Conservation (phyloP, 2,329 filamentous ascomycete genomes). For the Aspergillus pseudoglaucus region DNA sequence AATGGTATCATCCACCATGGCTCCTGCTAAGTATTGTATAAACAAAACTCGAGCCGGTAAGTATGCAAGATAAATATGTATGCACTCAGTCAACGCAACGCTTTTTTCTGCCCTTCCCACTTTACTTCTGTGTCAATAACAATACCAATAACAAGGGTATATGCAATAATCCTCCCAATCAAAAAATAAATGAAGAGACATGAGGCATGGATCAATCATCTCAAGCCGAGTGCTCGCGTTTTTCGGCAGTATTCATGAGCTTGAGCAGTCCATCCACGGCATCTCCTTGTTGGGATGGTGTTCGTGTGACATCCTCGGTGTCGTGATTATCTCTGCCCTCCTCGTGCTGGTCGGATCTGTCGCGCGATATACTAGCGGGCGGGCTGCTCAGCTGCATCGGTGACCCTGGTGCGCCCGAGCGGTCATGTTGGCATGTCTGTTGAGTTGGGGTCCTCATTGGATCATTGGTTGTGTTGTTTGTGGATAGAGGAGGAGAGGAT, state of each 20-base stretch:
- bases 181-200: constrained; percentile 1
- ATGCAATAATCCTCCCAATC: not conserved
- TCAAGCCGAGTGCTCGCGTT: constrained; percentile 19
- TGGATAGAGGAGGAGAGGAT: constrained; percentile 14
- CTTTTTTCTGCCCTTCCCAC: no score
- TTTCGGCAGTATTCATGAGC: constrained; percentile 31
- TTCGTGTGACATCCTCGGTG: not conserved
- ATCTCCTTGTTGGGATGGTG: constrained; percentile 29
- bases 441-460: constrained; percentile 17
- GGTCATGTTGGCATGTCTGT: constrained; percentile 3
- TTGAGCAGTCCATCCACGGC: constrained; percentile 35
- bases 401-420: constrained; percentile 12
- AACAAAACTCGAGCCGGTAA: no score
- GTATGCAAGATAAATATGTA: no score
- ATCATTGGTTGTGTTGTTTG: constrained; percentile 9
- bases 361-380: constrained; percentile 21
- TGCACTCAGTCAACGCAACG: no score
- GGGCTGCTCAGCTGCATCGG: constrained; percentile 33
- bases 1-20: no score
- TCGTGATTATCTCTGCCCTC: not conserved
- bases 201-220: constrained; percentile 9
- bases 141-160: no score
- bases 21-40: no score
- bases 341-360: not conserved
- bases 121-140: no score